Conservation (phyloP, 2,329 filamentous ascomycete genomes). For the Teratosphaeriaceae sp. region DNA sequence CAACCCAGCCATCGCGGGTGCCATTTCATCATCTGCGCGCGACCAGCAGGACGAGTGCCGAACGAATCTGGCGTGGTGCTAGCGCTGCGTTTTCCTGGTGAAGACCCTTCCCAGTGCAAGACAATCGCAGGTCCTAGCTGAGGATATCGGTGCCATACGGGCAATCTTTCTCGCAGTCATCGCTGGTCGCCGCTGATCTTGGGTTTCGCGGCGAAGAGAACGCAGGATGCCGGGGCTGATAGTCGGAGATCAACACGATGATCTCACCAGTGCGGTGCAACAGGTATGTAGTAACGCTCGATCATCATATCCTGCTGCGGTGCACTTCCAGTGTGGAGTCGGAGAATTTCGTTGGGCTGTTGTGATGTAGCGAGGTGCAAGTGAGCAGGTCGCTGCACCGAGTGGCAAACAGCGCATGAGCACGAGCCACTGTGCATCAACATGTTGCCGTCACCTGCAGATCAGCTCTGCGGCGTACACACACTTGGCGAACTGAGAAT, state of each 20-base stretch:
- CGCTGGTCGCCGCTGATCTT: neutral
- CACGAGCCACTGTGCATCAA: conserved; percentile 1
- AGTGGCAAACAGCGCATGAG: conserved; percentile 1
- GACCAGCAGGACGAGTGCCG: too few species aligned
- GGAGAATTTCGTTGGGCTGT: too few species aligned
- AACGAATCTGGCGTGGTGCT: too few species aligned
- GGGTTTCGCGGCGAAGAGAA: neutral
- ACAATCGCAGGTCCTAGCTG: too few species aligned
- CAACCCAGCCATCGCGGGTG: too few species aligned
- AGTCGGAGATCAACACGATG: conserved; percentile 37
- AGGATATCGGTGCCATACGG: too few species aligned
- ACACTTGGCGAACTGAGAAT: too few species aligned
- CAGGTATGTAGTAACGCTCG: conserved; percentile 39
- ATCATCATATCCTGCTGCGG: too few species aligned
- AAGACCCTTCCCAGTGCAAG: too few species aligned
- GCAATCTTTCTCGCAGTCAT: neutral
- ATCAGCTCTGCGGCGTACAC: too few species aligned
- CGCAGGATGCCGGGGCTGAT: conserved; percentile 31
- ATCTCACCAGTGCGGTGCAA: conserved; percentile 43
- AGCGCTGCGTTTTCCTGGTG: too few species aligned
- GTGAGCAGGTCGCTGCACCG: conserved; percentile 1
- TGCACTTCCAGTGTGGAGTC: neutral
- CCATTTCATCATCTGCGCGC: too few species aligned
- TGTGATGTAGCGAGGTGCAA: neutral
- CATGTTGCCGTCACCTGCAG: neutral